Evolutionary conservation across 805 yeast genomes (phyloP).

Genomic region (Schwanniomyces polymorphus): DNA sequence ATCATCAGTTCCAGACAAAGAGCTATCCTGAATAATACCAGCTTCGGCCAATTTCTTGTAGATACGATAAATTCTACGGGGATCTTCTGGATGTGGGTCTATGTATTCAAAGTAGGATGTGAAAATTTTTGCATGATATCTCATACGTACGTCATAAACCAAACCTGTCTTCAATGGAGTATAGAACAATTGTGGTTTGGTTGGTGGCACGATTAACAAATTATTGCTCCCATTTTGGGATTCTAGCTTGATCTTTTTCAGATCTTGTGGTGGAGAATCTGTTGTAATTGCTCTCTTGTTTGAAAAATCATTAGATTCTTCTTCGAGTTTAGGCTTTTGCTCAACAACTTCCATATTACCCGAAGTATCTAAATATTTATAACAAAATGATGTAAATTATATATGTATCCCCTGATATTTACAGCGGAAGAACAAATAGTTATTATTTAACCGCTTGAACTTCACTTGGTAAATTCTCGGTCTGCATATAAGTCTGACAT

Average conservation of each 20-base stretch:
- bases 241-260: constrained; percentile 2
- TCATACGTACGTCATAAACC: constrained; percentile 95
- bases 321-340: neutral
- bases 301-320: neutral
- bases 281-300: neutral
- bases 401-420: neutral
- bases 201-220: constrained; percentile 50
- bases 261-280: neutral
- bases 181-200: constrained; percentile 68
- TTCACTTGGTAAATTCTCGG: neutral
- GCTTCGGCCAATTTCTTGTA: constrained; percentile 93
- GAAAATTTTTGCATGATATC: constrained; percentile 93
- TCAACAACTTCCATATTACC: neutral
- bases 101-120: constrained; percentile 91
- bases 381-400: neutral
- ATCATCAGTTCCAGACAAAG: constrained; percentile 67
- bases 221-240: neutral
- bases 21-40: constrained; percentile 81
- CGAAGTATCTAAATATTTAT: neutral
- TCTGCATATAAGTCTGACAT: neutral
- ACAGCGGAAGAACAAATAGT: neutral
- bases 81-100: constrained; percentile 99
- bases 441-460: neutral
- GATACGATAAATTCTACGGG: constrained; percentile 90
- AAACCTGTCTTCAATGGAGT: constrained; percentile 85